Percentiles rank a stretch among this genome's conserved stretches.
Conservation (phyloP, 345 rosid genomes). For the Cardamine occulta region DNA sequence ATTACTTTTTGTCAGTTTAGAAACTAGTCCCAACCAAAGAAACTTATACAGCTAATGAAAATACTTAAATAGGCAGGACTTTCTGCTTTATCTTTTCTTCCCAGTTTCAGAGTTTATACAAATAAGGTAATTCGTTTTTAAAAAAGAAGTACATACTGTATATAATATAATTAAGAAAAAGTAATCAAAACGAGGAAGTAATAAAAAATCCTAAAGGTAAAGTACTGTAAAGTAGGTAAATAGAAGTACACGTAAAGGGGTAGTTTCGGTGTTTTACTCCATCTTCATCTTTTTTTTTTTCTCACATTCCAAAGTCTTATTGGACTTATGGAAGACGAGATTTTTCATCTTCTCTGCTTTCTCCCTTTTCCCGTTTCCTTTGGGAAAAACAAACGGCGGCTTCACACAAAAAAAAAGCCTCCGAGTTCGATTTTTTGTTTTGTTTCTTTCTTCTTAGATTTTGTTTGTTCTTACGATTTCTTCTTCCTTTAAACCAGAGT, state of each 20-base stretch:
- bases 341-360: constrained; percentile 21
- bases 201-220: not conserved
- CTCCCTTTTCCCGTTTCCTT: constrained; percentile 21
- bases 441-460: not conserved
- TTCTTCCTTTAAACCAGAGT: not conserved
- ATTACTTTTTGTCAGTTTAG: not conserved
- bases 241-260: constrained; percentile 21
- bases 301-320: constrained; percentile 26
- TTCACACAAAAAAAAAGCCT: constrained; percentile 31
- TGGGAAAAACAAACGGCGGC: constrained; percentile 43
- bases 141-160: not conserved
- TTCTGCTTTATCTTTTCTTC: constrained; percentile 8
- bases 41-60: constrained; percentile 24
- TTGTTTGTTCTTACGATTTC: not conserved
- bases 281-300: not conserved
- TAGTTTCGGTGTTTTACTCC: not conserved
- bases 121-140: constrained; percentile 5
- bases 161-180: not conserved
- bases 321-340: constrained; percentile 1
- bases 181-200: not conserved
- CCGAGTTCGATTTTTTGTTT: constrained; percentile 27
- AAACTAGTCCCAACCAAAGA: not conserved
- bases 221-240: constrained; percentile 9
- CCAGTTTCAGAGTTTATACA: constrained; percentile 18
- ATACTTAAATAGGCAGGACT: not conserved